Conservation (phyloP, 2,329 filamentous ascomycete genomes). For the Pezicula radicicola region DNA sequence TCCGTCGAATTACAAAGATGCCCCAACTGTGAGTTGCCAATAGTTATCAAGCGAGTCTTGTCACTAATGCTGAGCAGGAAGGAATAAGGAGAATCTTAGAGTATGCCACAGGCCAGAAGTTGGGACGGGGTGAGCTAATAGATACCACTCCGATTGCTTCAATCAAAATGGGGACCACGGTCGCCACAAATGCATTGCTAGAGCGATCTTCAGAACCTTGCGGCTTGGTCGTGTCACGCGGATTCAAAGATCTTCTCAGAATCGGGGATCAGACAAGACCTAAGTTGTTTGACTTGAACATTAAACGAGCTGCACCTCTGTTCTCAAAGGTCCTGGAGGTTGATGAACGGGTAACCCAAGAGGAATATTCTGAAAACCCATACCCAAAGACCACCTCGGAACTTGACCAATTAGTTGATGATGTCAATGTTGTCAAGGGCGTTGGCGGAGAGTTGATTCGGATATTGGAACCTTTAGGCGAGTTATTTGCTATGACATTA, state of each 20-base stretch:
- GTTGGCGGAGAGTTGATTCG: conserved; percentile 17
- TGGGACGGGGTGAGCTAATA: conserved; percentile 58
- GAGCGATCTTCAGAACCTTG: conserved; percentile 70
- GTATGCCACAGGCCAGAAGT: conserved; percentile 54
- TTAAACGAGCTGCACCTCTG: conserved; percentile 43
- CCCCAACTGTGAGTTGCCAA: conserved; percentile 60
- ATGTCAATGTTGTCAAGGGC: conserved; percentile 11
- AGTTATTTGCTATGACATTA: not conserved
- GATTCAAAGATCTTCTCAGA: conserved; percentile 66
- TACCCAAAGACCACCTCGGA: conserved; percentile 65
- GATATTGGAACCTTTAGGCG: conserved; percentile 13
- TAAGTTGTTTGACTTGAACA: conserved; percentile 55
- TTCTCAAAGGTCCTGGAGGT: conserved; percentile 59
- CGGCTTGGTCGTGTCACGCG: conserved; percentile 67
- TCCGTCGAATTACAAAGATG: conserved; percentile 63
- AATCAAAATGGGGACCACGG: conserved; percentile 75
- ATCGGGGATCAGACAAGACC: conserved; percentile 71
- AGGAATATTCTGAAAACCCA: conserved; percentile 70
- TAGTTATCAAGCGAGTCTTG: conserved; percentile 60
- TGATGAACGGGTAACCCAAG: conserved; percentile 68
- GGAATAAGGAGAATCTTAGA: conserved; percentile 62
- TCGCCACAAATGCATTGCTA: conserved; percentile 70
- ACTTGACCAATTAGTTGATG: conserved; percentile 56
- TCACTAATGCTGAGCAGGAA: conserved; percentile 58
- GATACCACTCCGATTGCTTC: conserved; percentile 59